phyloP scores from a whole-genome alignment of 2,329 filamentous ascomycete species.

The Pseudogymnoascus sp. region DNA sequence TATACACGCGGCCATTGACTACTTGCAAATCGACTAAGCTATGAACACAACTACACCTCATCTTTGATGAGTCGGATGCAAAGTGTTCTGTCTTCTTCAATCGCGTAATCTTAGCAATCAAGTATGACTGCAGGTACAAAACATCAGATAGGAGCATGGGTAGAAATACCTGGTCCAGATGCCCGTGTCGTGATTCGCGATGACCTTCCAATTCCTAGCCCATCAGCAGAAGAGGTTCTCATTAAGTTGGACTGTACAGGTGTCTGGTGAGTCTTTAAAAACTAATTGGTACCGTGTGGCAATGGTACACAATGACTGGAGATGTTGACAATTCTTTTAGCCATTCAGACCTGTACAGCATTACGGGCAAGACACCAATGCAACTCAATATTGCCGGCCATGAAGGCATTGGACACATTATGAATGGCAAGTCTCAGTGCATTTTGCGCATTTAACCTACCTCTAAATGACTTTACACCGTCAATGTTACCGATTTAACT shows the following conservation, averaged over 20 bases:
- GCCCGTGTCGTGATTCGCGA: not conserved
- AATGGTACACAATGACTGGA: not conserved
- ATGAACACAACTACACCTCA: not conserved
- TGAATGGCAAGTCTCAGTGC: not conserved
- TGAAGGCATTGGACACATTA: constrained; percentile 2
- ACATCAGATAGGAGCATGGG: constrained; percentile 6
- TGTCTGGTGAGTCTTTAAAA: not conserved
- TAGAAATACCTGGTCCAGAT: not conserved
- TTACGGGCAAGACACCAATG: not conserved
- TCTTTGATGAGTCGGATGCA: not conserved
- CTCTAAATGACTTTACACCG: not conserved
- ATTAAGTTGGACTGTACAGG: not conserved
- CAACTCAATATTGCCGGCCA: not conserved
- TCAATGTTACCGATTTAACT: not conserved
- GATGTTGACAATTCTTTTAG: not conserved
- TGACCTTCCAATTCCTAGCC: constrained; percentile 1
- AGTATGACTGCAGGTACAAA: not conserved
- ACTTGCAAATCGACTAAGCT: not conserved
- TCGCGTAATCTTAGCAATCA: not conserved
- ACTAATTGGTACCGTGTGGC: not conserved
- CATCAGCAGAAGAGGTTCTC: not conserved
- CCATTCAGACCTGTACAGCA: not conserved
- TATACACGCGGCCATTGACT: not conserved
- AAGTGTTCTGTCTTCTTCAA: not conserved
- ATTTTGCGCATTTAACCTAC: not conserved